phyloP scores from a whole-genome alignment of 768 basidiomycete genomes.

The Naganishia randhawae region DNA sequence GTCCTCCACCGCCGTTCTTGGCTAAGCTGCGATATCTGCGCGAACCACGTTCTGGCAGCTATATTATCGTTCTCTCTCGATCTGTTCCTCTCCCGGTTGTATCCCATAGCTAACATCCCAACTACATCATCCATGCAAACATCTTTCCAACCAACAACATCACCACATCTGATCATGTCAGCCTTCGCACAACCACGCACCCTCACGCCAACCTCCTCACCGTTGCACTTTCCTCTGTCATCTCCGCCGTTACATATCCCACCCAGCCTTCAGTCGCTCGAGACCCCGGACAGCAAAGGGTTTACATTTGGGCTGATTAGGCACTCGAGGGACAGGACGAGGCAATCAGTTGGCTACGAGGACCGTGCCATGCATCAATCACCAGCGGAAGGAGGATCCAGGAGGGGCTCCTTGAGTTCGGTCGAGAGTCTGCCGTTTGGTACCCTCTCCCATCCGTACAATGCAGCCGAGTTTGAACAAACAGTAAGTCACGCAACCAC shows the following conservation, averaged over 20 bases:
- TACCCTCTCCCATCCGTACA: not conserved
- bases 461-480: not conserved
- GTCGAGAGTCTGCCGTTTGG: not conserved
- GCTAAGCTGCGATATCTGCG: not conserved
- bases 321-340: constrained; percentile 5
- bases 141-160: constrained; percentile 2
- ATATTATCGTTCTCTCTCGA: not conserved
- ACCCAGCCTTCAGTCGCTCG: constrained; percentile 5
- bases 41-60: not conserved
- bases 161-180: constrained; percentile 5
- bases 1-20: not conserved
- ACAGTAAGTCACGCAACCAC: not conserved
- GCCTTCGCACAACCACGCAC: not conserved
- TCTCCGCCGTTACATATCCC: constrained; percentile 18
- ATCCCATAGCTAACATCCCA: not conserved
- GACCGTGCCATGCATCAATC: too few species aligned
- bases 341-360: not conserved
- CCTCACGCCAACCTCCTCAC: not conserved
- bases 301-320: not conserved
- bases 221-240: constrained; percentile 8
- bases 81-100: not conserved
- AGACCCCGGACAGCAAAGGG: not conserved
- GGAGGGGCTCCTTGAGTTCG: constrained; percentile 3
- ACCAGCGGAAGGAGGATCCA: not conserved
- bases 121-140: too few species aligned